Base-by-base conservation (phyloP, 2,329 filamentous ascomycete species). In the Pseudogymnoascus sp. region DNA sequence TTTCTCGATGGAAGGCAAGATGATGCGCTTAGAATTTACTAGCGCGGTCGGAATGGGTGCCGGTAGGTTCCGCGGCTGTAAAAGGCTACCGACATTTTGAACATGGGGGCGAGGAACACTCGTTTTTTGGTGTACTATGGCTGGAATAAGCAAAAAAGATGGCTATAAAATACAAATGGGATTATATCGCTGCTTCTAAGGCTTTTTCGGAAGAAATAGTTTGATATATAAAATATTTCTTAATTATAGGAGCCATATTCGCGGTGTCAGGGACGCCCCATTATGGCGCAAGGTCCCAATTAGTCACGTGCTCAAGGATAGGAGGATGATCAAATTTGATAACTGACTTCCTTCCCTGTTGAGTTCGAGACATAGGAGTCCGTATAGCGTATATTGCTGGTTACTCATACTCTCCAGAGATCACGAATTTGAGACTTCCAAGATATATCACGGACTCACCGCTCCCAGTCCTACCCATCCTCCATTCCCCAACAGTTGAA, bases 21-120 rank as follows among this genome's bases (percentile, higher is more conserved):
- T 40, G 57, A 40, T 40, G 57, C 57, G 31, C 57, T 60, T 37
- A 60, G 57, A 60, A 60, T 60, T 60, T 60, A 60, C 57, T 60
- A 60, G 57, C 57, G 57, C 57, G 31, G 57, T 40, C 57, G 57
- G 57, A 29, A 54, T 54, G 47, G 47, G 10, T 54, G 47, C 47
- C 47, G 47, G 47, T 54, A 54, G 47, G 47, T 54, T 54, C 47
- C 47, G 47, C 47, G 47, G 47, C 26, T 54, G 47, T 31, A 54
- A 54, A 54, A 54, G 26, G 47, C 47, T 31, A 54, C 47, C 14
- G 8, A 31, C 47, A 54, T 54, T 54, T 54, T 31, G 47, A 10
- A 31, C 47, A 54, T 54, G 45, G 45, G 42, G 23, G 23, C 23
- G n/a, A 54, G 45, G 45, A 54, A 54, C 23, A 54, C 14, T 29